Percentiles rank a stretch among this genome's conserved stretches.
phyloP scores from a whole-genome alignment of 768 basidiomycete genomes.

The Lactarius akahatsu region DNA sequence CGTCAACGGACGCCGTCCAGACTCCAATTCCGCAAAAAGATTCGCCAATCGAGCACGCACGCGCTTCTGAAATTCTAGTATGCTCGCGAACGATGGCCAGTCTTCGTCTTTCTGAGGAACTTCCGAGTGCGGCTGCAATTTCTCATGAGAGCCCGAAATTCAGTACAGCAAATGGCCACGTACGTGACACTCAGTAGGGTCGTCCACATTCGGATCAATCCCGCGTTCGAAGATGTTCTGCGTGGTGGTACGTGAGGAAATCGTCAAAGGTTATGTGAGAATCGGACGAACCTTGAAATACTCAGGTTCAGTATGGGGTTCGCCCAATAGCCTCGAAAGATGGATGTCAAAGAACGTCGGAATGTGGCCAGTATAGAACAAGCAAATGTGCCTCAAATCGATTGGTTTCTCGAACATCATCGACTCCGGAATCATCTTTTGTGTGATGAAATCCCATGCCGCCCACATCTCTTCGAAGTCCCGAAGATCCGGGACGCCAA shows the following conservation, averaged over 20 bases:
- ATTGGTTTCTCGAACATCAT: constrained; percentile 93
- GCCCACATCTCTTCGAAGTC: constrained; percentile 89
- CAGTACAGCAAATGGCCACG: constrained; percentile 32
- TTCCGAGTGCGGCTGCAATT: constrained; percentile 73
- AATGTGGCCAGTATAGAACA: constrained; percentile 97
- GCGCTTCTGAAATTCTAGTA: constrained; percentile 74
- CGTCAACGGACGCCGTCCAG: constrained; percentile 49
- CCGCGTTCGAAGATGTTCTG: constrained; percentile 88
- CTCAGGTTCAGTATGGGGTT: constrained; percentile 82
- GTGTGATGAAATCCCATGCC: constrained; percentile 83
- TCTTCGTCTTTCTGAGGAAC: constrained; percentile 79
- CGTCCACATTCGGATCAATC: constrained; percentile 93
- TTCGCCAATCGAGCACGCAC: constrained; percentile 70
- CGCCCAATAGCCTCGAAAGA: constrained; percentile 67
- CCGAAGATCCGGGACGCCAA: constrained; percentile 65
- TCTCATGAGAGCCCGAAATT: background rate
- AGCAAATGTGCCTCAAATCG: constrained; percentile 88
- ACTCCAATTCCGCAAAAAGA: constrained; percentile 71
- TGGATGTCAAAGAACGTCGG: constrained; percentile 92
- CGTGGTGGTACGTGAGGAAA: constrained; percentile 1
- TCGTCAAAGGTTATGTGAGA: background rate
- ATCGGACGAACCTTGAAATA: constrained; percentile 59
- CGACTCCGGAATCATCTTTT: constrained; percentile 79
- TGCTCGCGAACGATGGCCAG: constrained; percentile 75
- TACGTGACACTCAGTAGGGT: constrained; percentile 84